phyloP scores from a whole-genome alignment of 305 asterid species.

The Ilex paraguariensis region DNA sequence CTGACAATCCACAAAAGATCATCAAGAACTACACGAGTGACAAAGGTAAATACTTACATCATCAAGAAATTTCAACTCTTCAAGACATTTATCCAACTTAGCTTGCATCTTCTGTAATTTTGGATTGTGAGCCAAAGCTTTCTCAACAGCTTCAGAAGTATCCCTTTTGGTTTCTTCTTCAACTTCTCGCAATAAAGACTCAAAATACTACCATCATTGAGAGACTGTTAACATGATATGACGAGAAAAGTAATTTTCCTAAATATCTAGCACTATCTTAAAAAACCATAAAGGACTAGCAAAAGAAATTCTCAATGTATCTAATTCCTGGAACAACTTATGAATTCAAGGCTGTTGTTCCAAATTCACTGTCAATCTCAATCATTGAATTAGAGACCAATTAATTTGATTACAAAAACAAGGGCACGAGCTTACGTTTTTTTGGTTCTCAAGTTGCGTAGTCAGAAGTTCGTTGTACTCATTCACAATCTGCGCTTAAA shows the following conservation, averaged over 20 bases:
- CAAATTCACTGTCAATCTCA: background rate
- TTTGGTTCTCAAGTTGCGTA: slow-evolving; percentile 88
- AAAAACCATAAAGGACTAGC: background rate
- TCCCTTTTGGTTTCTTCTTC: slow-evolving; percentile 71
- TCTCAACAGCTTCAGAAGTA: slow-evolving; percentile 53
- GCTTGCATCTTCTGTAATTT: slow-evolving; percentile 70
- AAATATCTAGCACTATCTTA: background rate
- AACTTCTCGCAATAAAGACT: slow-evolving; percentile 63
- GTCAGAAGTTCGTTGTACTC: slow-evolving; percentile 91
- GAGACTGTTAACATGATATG: slow-evolving; percentile 20
- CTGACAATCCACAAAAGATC: slow-evolving; percentile 34
- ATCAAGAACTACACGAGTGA: slow-evolving; percentile 58
- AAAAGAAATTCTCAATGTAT: background rate
- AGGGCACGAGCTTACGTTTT: slow-evolving; percentile 43
- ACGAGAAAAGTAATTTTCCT: slow-evolving; percentile 15
- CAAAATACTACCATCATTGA: slow-evolving; percentile 68
- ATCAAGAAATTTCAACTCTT: slow-evolving; percentile 71
- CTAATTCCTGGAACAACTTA: background rate
- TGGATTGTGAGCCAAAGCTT: slow-evolving; percentile 67
- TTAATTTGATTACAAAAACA: background rate
- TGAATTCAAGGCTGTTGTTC: background rate
- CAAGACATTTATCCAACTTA: slow-evolving; percentile 51
- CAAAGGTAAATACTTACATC: slow-evolving; percentile 51
- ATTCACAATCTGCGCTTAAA: slow-evolving; percentile 64
- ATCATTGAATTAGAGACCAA: background rate